A percentile compares a stretch with the other conserved stretches of the same genome.
These are phyloP conservation scores for Blumeria hordei DNA, from an alignment of 2,329 filamentous ascomycete species.

Conservation along the genomic window DNA sequence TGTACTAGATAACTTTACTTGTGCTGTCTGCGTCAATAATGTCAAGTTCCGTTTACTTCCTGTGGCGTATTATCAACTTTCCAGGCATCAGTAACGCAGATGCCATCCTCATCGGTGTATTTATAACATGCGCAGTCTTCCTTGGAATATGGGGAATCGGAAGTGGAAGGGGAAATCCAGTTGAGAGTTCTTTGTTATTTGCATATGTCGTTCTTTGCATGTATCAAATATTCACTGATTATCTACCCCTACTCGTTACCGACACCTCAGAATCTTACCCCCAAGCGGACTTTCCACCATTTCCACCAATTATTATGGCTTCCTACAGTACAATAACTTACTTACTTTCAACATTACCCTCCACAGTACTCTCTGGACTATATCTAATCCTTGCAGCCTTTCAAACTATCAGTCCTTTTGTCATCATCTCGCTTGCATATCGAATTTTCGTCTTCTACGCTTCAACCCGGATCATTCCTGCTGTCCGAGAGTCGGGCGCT, in stretches of 20 bases:
- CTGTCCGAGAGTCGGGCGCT: conserved; percentile 68
- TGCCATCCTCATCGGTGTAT: conserved; percentile 74
- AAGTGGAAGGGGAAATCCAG: conserved; percentile 78
- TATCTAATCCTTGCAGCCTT: conserved; percentile 77
- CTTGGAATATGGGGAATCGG: conserved; percentile 84
- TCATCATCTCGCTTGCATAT: conserved; percentile 86
- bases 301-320: conserved; percentile 94
- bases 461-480: conserved; percentile 85
- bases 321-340: conserved; percentile 84
- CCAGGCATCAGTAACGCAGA: conserved; percentile 83
- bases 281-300: conserved; percentile 80
- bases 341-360: conserved; percentile 59
- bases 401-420: conserved; percentile 83
- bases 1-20: conserved; percentile 53
- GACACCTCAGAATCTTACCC: conserved; percentile 27
- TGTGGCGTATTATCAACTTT: conserved; percentile 86
- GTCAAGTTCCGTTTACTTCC: conserved; percentile 81
- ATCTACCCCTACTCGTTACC: conserved; percentile 46
- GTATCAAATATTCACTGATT: conserved; percentile 98
- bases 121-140: conserved; percentile 80
- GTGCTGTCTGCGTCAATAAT: conserved; percentile 77
- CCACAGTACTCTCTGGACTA: conserved; percentile 59
- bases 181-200: conserved; percentile 86
- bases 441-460: conserved; percentile 89
- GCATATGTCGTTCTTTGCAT: conserved; percentile 96